Evolutionary conservation across 2,329 filamentous ascomycete species (phyloP), one percentile per base, ranked within the genome.

Genomic region (Apiospora pterosperma): DNA sequence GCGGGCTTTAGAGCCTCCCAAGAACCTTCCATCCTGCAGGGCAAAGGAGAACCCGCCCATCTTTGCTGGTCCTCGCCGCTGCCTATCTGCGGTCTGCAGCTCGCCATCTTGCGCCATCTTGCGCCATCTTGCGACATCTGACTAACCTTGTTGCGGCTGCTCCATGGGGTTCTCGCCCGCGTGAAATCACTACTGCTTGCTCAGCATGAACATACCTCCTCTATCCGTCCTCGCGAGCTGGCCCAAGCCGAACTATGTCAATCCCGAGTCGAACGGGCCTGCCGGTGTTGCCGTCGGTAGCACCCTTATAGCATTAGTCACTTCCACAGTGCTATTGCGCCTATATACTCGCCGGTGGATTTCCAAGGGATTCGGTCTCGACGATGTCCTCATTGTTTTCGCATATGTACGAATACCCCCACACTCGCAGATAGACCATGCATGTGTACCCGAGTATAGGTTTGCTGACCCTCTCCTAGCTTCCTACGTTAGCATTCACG

Each of bases 341-440:
- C 62, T 76, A 25, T 76, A 73, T 61, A 73, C 75, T 16, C 71
- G 75, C 31, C 64, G 66, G 48, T 65, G 63, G 11, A 76, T 76
- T 23, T 74, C 75, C 5, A 69, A 70, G 11, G 70, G 71, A 10
- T 69, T 75, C 55, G 72, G 74, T 19, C 65, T 68, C 25, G 75
- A 80, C 42, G 78, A 80, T 64, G 66, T 75, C 14, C 70, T 80
- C 16, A 77, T 79, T 44, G 63, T 75, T 16, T 39, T 76, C n/a
- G 76, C 78, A 66, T 79, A 74, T 62, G 75, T 79, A 71, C 44
- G 72, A 31, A 34, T 4, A 34, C 28, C n/a, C n/a, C n/a, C 10
- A 41, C 38, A n/a, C 38, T 19, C 7, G n/a, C 12, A 11, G 25
- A 7, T 25, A 23, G 10, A 48, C 42, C 21, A 25, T 16, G 8